Evolutionary conservation across 495 filamentous ascomycete species (phyloP), one percentile per base, ranked within the genome.

Genomic region (Penicillium egyptiacum): DNA sequence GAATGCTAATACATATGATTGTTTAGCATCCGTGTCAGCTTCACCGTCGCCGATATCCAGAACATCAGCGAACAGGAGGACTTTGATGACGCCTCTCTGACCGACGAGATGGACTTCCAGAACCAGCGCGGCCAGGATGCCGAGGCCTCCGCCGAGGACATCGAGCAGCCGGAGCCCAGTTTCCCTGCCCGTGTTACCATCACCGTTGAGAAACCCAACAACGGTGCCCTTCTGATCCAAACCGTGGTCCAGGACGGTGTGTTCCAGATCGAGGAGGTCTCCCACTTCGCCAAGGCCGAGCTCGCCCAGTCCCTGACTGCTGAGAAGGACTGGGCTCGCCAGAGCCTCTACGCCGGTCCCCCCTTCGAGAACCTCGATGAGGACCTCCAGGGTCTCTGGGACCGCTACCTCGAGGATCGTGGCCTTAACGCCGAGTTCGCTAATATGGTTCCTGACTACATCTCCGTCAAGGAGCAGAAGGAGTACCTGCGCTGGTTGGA

Each of bases 401-500:
- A 98, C 81, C 84, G 90, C 58, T 98, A 94, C 77, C 81, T 99
- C 54, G 92, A 96, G 72, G 94, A 95, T 81, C 82, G 94, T 64
- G 93, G 94, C 57, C 83, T 99, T 75, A 90, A 94, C 68, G 87
- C 89, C 56, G 83, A 86, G 58, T 81, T 99, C 66, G 92, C 91
- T 54, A 75, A 91, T 59, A 96, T 96, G 75, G 84, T 96, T 49
- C 92, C 92, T 50, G 93, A 98, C 69, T 99, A 96, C 77, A 93
- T 98, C 67, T 90, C 97, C 73, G 86, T 88, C 75, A 99, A 99
- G 86, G 94, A 99, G 84, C 93, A 99, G 85, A 90, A 86, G 82
- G 94, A 99, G 81, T 99, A 99, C 74, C 70, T 93, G 41, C 77
- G 79, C 57, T 99, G 94, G 94, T 78, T 99, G 70, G 84, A 86